phyloP scores from a whole-genome alignment of 2,329 filamentous ascomycete genomes.

The Phyllosticta capitalensis region DNA sequence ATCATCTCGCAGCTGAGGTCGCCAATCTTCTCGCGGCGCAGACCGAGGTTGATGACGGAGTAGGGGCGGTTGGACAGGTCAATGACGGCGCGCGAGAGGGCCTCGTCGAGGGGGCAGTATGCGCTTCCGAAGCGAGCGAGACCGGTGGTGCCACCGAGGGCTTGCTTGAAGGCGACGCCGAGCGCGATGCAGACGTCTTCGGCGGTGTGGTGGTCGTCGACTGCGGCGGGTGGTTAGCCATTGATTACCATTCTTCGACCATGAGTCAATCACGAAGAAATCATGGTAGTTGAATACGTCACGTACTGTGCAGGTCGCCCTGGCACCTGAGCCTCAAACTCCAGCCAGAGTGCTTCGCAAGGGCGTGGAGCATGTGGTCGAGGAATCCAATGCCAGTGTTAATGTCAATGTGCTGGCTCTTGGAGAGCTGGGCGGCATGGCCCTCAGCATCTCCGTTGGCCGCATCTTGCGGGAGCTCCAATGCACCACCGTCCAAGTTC shows the following conservation, averaged over 20 bases:
- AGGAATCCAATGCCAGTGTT: constrained; percentile 91
- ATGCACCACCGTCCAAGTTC: constrained; percentile 79
- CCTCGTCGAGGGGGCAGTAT: constrained; percentile 91
- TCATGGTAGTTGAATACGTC: constrained; percentile 29
- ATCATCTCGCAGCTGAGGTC: constrained; percentile 95
- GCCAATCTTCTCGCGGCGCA: constrained; percentile 86
- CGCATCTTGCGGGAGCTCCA: constrained; percentile 21
- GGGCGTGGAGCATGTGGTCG: constrained; percentile 96
- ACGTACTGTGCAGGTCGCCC: constrained; percentile 83
- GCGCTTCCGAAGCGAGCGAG: constrained; percentile 85
- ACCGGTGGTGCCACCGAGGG: constrained; percentile 68
- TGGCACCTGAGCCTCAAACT: constrained; percentile 72
- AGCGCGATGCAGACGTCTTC: constrained; percentile 93
- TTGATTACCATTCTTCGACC: background rate
- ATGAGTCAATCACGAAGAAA: background rate
- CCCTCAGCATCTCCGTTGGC: constrained; percentile 34
- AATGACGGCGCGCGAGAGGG: constrained; percentile 84
- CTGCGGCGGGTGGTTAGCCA: constrained; percentile 34
- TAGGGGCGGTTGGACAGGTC: constrained; percentile 91
- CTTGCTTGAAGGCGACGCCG: constrained; percentile 71
- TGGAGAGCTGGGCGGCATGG: constrained; percentile 77
- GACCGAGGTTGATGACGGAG: constrained; percentile 70
- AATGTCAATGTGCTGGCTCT: constrained; percentile 75
- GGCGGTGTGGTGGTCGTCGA: constrained; percentile 97
- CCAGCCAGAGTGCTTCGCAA: constrained; percentile 95